Evolutionary conservation across 164 flowering plant species (phyloP).

Genomic region (Aristolochia californica): DNA sequence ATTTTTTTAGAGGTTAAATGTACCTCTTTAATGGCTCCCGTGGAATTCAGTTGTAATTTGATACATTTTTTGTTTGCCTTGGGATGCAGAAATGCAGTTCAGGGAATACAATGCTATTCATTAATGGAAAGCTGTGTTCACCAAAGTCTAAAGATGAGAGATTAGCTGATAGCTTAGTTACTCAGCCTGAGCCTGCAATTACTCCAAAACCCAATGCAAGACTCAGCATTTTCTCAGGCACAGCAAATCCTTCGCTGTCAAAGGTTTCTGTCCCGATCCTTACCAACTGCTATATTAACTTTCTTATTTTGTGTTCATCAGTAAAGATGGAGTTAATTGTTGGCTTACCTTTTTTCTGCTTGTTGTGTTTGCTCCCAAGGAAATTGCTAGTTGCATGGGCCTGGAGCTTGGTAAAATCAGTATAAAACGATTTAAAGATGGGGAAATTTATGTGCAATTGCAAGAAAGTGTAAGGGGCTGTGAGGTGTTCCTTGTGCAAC

Average conservation of each 20-base stretch:
- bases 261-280: slow-evolving; percentile 7
- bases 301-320: not conserved
- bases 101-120: slow-evolving; percentile 1
- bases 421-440: slow-evolving; percentile 80
- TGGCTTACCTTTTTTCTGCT: not conserved
- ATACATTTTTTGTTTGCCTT: not conserved
- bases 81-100: slow-evolving; percentile 10
- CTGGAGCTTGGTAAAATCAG: slow-evolving; percentile 66
- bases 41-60: not conserved
- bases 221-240: slow-evolving; percentile 18
- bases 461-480: slow-evolving; percentile 92
- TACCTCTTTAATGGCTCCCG: not conserved
- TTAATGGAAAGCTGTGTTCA: slow-evolving; percentile 8
- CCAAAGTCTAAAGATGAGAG: slow-evolving; percentile 5
- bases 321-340: not conserved
- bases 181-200: slow-evolving; percentile 1
- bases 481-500: slow-evolving; percentile 82
- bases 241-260: slow-evolving; percentile 16
- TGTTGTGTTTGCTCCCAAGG: slow-evolving; percentile 23
- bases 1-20: not conserved
- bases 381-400: slow-evolving; percentile 84
- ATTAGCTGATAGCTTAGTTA: slow-evolving; percentile 5
- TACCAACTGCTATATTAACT: not conserved
- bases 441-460: slow-evolving; percentile 77
- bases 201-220: slow-evolving; percentile 7